These are phyloP conservation scores for Neurospora crassa DNA, from an alignment of 2,329 filamentous ascomycete genomes.

Conservation along the genomic window DNA sequence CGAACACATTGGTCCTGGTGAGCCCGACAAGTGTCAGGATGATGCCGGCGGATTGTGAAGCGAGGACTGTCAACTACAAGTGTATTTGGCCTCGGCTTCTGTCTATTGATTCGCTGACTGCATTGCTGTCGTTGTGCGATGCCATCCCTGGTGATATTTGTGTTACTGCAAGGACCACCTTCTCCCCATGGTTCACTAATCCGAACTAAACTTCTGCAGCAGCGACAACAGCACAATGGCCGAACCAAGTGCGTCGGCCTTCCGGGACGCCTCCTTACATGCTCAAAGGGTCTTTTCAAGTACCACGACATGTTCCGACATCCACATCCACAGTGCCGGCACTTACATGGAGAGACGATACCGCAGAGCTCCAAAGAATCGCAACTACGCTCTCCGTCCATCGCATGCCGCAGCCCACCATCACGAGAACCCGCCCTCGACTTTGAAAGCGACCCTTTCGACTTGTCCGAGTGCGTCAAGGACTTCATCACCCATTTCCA, in stretches of 20 bases:
- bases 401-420: constrained; percentile 5
- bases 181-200: neutral
- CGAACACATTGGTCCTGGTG: neutral
- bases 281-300: neutral
- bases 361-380: constrained; percentile 29
- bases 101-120: too few relatives aligned
- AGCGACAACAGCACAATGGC: neutral
- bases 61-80: neutral
- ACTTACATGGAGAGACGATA: constrained; percentile 23
- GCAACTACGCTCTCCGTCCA: constrained; percentile 30
- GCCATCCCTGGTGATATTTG: neutral
- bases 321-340: neutral
- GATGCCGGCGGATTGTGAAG: too few relatives aligned
- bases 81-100: neutral
- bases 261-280: neutral
- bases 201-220: neutral
- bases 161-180: neutral
- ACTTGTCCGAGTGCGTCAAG: constrained; percentile 32
- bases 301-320: neutral
- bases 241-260: neutral
- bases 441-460: constrained; percentile 29
- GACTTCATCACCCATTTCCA: constrained; percentile 34
- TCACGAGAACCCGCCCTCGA: constrained; percentile 24
- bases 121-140: neutral
- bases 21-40: neutral